Evolutionary conservation across 2,329 filamentous ascomycete species (phyloP).

Genomic region (Thelonectria olida): DNA sequence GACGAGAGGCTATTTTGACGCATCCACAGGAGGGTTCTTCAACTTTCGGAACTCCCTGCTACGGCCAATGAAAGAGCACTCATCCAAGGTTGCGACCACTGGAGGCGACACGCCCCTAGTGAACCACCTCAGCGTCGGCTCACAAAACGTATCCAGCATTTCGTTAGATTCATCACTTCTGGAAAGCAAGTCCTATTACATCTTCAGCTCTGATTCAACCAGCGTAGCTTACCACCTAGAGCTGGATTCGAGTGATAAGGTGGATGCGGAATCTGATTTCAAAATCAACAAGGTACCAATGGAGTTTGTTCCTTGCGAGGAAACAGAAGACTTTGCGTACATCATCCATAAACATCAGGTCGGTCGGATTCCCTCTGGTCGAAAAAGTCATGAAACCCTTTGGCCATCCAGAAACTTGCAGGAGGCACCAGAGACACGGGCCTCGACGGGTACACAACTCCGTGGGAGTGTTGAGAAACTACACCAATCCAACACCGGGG

Average conservation of each 20-base stretch:
- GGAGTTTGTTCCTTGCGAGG: conserved; percentile 11
- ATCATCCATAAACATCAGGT: conserved; percentile 22
- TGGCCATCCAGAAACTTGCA: conserved; percentile 10
- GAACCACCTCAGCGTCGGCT: conserved; percentile 12
- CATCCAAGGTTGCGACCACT: conserved; percentile 30
- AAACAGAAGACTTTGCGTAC: conserved; percentile 17
- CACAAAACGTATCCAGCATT: background rate
- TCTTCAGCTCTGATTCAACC: conserved; percentile 27
- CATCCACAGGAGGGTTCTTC: conserved; percentile 24
- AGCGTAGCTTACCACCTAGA: conserved; percentile 29
- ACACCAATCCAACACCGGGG: background rate
- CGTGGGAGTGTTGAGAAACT: background rate
- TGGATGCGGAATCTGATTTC: background rate
- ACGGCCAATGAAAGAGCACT: conserved; percentile 9
- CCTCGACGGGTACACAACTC: background rate
- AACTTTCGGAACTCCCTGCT: conserved; percentile 16
- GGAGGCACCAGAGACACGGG: background rate
- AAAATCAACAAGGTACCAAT: conserved; percentile 26
- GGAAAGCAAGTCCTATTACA: conserved; percentile 26
- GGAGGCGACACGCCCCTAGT: conserved; percentile 20
- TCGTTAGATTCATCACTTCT: background rate
- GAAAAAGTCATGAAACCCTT: conserved; percentile 12
- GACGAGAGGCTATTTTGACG: conserved; percentile 22
- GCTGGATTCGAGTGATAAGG: conserved; percentile 10
- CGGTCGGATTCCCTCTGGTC: conserved; percentile 6